phyloP scores from a whole-genome alignment of 2,329 filamentous ascomycete species.

The Sclerotinia minor region DNA sequence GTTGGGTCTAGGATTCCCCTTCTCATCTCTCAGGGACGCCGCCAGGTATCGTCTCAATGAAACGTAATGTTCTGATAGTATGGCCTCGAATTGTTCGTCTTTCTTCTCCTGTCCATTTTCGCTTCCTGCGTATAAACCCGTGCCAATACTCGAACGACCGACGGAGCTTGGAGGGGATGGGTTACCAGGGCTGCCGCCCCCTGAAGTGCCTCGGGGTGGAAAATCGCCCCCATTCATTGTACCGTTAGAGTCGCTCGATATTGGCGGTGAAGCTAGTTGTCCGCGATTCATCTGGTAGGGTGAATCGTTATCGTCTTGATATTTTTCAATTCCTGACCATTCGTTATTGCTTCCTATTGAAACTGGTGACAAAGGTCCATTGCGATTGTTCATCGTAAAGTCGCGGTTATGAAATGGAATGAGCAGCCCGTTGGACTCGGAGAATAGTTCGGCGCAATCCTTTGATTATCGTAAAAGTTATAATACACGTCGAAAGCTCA shows the following conservation, averaged over 20 bases:
- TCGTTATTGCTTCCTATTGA: conserved; percentile 75
- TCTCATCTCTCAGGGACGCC: conserved; percentile 70
- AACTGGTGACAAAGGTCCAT: conserved; percentile 77
- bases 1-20: conserved; percentile 73
- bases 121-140: conserved; percentile 65
- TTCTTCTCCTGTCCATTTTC: conserved; percentile 63
- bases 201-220: conserved; percentile 48
- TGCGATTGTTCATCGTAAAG: conserved; percentile 65
- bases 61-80: conserved; percentile 78
- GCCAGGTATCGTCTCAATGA: conserved; percentile 69
- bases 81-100: conserved; percentile 63
- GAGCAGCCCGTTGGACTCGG: conserved; percentile 15
- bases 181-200: conserved; percentile 53
- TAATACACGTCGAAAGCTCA: conserved; percentile 8
- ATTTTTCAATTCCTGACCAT: conserved; percentile 71
- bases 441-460: conserved; percentile 13
- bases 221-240: conserved; percentile 62
- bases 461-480: not conserved
- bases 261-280: conserved; percentile 67
- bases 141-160: conserved; percentile 80
- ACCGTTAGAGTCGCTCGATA: conserved; percentile 62
- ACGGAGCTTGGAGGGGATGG: conserved; percentile 89
- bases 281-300: conserved; percentile 55
- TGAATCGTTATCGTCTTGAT: conserved; percentile 53
- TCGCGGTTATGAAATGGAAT: conserved; percentile 22